Evolutionary conservation across 2,329 filamentous ascomycete species (phyloP).

Genomic region (Cercospora sp.): DNA sequence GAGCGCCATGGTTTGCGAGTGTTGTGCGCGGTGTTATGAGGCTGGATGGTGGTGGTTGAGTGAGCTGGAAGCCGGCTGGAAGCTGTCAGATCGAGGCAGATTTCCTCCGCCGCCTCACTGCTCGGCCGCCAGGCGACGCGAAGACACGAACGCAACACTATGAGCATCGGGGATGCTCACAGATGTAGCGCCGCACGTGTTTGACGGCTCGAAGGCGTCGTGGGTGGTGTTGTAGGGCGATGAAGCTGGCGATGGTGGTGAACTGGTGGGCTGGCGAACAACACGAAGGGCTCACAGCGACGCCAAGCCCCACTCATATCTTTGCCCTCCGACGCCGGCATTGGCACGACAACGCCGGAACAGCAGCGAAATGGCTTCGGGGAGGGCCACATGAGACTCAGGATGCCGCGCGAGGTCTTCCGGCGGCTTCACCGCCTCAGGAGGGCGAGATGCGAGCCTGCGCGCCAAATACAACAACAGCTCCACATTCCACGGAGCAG

Average conservation of each 20-base stretch:
- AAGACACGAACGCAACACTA: background rate
- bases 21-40: background rate
- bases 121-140: conserved; percentile 7
- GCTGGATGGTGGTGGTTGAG: conserved; percentile 4
- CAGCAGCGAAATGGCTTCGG: background rate
- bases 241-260: background rate
- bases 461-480: background rate
- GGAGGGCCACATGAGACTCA: background rate
- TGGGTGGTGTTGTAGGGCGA: background rate
- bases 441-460: background rate
- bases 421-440: background rate
- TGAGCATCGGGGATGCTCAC: background rate
- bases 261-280: background rate
- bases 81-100: background rate
- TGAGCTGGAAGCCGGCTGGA: background rate
- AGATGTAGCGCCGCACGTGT: background rate
- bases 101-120: conserved; percentile 7
- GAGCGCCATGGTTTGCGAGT: background rate
- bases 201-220: conserved; percentile 1
- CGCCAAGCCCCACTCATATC: conserved; percentile 8
- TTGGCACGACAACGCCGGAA: background rate
- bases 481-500: background rate
- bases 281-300: background rate
- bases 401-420: background rate
- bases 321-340: conserved; percentile 9